Percentiles rank a stretch among this genome's conserved stretches.
phyloP scores from a whole-genome alignment of 2,329 filamentous ascomycete genomes.

The Colletotrichum higginsianum region DNA sequence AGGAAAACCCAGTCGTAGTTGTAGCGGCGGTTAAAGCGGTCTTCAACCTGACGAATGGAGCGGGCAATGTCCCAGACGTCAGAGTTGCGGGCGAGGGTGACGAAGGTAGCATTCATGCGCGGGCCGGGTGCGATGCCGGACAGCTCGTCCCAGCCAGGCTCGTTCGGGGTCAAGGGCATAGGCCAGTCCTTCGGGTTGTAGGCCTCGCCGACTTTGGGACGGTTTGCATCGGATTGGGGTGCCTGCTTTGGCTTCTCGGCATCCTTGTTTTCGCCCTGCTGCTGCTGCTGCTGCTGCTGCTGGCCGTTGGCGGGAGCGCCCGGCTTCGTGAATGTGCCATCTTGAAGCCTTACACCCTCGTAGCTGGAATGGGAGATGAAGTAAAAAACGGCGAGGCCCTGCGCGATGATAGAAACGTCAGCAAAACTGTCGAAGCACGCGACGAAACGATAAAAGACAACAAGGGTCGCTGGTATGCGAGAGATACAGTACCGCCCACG shows the following conservation, averaged over 20 bases:
- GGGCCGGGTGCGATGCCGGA: slow-evolving; percentile 72
- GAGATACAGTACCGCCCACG: background rate
- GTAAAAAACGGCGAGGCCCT: slow-evolving; percentile 82
- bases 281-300: slow-evolving; percentile 16
- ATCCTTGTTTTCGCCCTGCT: slow-evolving; percentile 30
- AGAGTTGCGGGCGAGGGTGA: slow-evolving; percentile 92
- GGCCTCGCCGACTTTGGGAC: slow-evolving; percentile 48
- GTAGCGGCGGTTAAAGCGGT: slow-evolving; percentile 97
- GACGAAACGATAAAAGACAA: background rate
- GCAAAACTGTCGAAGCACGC: slow-evolving; percentile 12
- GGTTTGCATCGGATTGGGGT: slow-evolving; percentile 41
- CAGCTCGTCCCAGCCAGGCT: slow-evolving; percentile 68
- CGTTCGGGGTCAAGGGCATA: slow-evolving; percentile 67
- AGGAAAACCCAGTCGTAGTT: slow-evolving; percentile 99
- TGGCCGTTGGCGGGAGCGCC: slow-evolving; percentile 59
- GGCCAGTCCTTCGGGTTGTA: slow-evolving; percentile 60
- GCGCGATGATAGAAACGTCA: slow-evolving; percentile 37
- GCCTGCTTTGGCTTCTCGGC: slow-evolving; percentile 44
- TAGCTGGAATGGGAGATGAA: slow-evolving; percentile 78
- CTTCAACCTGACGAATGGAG: slow-evolving; percentile 96
- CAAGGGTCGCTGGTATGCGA: background rate
- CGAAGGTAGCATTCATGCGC: slow-evolving; percentile 97
- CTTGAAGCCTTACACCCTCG: slow-evolving; percentile 53
- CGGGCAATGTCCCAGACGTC: slow-evolving; percentile 98
- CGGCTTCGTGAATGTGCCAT: slow-evolving; percentile 50